Evolutionary conservation across 1,284 basidiomycete genomes (phyloP), one percentile per base, ranked within the genome.

Genomic region (Laetiporus sulphureus): DNA sequence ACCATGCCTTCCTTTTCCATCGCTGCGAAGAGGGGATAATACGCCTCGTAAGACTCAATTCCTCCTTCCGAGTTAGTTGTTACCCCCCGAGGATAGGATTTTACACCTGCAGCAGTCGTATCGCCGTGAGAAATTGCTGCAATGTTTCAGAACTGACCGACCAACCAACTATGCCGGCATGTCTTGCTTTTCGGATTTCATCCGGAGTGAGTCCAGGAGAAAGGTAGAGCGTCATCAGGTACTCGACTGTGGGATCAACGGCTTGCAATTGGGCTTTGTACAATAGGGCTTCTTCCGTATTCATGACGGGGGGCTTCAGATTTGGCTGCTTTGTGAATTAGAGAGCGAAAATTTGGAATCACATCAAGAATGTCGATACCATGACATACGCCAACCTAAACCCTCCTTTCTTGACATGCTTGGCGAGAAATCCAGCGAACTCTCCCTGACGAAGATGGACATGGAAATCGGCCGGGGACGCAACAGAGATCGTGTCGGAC

Each of bases 21-120:
- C 29, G 85, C 90, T 57, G 83, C 82, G 62, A 99, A 99, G 37
- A 98, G 80, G 23, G 89, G 86, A 65, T 98, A 96, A 65, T 97
- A 99, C 1, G 79, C 73, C 52, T 91, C 90, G 58, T 99, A 99
- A 32, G 91, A 91, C 62, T 99, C 95, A 54, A 99, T 97, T 8
- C 96, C 96, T 31, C 89, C 83, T 48, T 94, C 91, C 25, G 91
- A 96, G 66, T 98, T 97, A 38, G 96, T 99, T 7, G 96, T 99
- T 2, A 99, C 96, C 11, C 96, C 96, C 50, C 91, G 76, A 36
- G 96, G 96, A 62, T 99, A 99, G 19, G 89, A 93, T 68, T 99
- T 99, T 54, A 99, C 92, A 30, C 96, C 94, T 83, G 38, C 15
- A 27, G 21, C 23, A 22, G 27, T 3, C 19, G 42, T 32, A 32